These are phyloP conservation scores for Fulvia fulva DNA, from an alignment of 2,329 filamentous ascomycete genomes.

Conservation along the genomic window DNA sequence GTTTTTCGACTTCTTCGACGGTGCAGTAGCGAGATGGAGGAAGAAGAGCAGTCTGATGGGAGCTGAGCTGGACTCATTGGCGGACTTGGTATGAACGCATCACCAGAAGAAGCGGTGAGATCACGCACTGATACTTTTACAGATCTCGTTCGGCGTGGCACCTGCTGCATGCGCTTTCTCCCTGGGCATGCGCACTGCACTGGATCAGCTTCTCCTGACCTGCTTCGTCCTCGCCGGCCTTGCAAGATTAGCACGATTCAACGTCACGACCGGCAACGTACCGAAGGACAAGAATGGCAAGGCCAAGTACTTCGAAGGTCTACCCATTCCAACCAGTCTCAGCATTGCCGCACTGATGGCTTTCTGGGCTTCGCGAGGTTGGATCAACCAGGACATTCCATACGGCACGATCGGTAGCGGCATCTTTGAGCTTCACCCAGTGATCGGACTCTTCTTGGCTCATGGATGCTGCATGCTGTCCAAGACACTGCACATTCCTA, in stretches of 20 bases:
- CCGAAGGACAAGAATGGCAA: slow-evolving; percentile 92
- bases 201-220: slow-evolving; percentile 76
- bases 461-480: slow-evolving; percentile 94
- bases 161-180: slow-evolving; percentile 85
- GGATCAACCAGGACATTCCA: slow-evolving; percentile 75
- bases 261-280: slow-evolving; percentile 84
- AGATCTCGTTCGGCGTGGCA: slow-evolving; percentile 94
- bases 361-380: slow-evolving; percentile 78
- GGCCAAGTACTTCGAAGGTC: slow-evolving; percentile 93
- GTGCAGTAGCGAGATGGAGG: slow-evolving; percentile 92
- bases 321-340: slow-evolving; percentile 87
- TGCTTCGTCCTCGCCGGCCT: slow-evolving; percentile 95
- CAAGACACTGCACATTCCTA: slow-evolving; percentile 91
- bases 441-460: slow-evolving; percentile 74
- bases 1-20: slow-evolving; percentile 98
- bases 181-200: slow-evolving; percentile 75
- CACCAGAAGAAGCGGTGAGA: background rate
- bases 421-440: slow-evolving; percentile 76
- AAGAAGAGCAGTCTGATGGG: slow-evolving; percentile 98
- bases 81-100: slow-evolving; percentile 71
- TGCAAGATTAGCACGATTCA: slow-evolving; percentile 91
- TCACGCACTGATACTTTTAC: background rate
- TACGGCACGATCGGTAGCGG: slow-evolving; percentile 66
- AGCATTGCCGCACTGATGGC: slow-evolving; percentile 79
- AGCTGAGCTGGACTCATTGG: slow-evolving; percentile 92